These are phyloP conservation scores for Rhynchospora breviuscula DNA, from an alignment of 176 grass and related monocot genomes.

Conservation along the genomic window DNA sequence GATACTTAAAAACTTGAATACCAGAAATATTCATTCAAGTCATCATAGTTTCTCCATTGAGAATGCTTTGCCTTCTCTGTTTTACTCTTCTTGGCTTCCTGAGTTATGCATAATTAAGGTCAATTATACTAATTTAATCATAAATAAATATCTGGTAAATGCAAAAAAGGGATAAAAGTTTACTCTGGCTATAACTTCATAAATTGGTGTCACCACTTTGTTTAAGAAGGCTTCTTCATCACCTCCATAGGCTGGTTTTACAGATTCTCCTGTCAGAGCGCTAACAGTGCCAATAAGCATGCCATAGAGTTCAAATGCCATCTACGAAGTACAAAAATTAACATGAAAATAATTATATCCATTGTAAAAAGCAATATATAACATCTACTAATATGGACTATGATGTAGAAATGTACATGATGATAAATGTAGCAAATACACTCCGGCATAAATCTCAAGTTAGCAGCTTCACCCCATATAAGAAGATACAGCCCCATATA, in stretches of 20 bases:
- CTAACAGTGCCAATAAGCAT: constrained; percentile 90
- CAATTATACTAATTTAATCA: not conserved
- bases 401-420: constrained; percentile 52
- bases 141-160: constrained; percentile 26
- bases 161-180: not conserved
- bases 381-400: not conserved
- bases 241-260: constrained; percentile 89
- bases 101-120: constrained; percentile 18
- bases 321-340: constrained; percentile 42
- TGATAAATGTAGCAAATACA: constrained; percentile 99
- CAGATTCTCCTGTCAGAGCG: constrained; percentile 71
- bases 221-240: constrained; percentile 91
- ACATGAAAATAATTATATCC: constrained; percentile 24
- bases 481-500: constrained; percentile 98
- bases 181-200: constrained; percentile 62
- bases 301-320: constrained; percentile 94
- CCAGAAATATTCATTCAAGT: constrained; percentile 90
- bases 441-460: constrained; percentile 97
- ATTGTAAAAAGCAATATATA: not conserved
- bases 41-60: constrained; percentile 87
- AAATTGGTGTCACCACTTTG: constrained; percentile 90
- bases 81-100: constrained; percentile 74
- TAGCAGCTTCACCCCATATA: constrained; percentile 99
- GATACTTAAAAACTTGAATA: constrained; percentile 17
- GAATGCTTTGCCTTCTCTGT: constrained; percentile 58